Base-by-base conservation (phyloP, 176 grass and related monocot species). In the Aegilops speltoides region DNA sequence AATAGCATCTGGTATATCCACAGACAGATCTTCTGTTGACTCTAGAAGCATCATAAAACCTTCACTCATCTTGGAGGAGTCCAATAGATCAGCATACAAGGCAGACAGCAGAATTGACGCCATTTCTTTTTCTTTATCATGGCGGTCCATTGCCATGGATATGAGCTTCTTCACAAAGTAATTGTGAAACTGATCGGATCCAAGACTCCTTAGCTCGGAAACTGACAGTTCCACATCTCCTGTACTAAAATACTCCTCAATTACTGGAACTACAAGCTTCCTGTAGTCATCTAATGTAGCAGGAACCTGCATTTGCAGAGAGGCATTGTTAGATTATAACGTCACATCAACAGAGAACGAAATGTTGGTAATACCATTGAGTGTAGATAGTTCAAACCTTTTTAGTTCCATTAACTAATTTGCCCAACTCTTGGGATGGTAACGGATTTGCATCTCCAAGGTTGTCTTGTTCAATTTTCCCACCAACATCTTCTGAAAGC, bases 81-180 rank as follows among this genome's bases (percentile, higher is more conserved):
- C 85, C 46, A 97, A 79, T 76, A 88, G 56, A 88, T 94, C 92
- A 60, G 84, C 93, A 90, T 94, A 97, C 77, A 97, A 79, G 20
- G 88, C 74, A 71, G 95, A 94, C 34, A 94, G 41, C 64, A 97
- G 63, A 92, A 97, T 62, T 79, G 95, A 94, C 1, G 92, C 68
- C 95, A 97, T 97, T 88, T 97, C 95, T 91, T 97, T 97, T 83
- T 94, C 88, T 88, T 92, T 97, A 74, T 97, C 95, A 89, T 92
- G 88, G 13, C 92, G 88, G 72, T 97, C 95, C 95, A 97, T 94
- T 76, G 92, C 87, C 90, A 94, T 97, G 54, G 95, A 97, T 86
- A 97, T 84, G 48, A 97, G 83, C 66, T 94, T 97, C 83, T 97
- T 97, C 20, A 92, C 68, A 78, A 97, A 94, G 52, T 92, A 94